Evolutionary conservation across 345 rosid genomes (phyloP).

Genomic region (Melaleuca quinquenervia): DNA sequence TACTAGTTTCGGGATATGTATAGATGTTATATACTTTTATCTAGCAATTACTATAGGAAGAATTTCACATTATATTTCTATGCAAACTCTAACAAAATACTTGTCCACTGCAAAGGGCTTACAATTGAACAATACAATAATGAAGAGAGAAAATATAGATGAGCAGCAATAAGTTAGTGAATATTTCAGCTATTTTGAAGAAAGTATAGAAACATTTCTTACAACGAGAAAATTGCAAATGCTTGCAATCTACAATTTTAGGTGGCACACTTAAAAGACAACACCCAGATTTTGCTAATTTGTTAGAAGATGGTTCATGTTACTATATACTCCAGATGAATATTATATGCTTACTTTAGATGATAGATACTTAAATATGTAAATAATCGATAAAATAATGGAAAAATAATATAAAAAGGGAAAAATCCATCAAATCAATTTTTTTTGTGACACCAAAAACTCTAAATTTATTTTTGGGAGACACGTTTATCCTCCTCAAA

Average conservation of each 20-base stretch:
- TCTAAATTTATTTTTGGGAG: too few relatives aligned
- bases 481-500: too few relatives aligned
- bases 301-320: background rate
- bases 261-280: background rate
- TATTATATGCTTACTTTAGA: background rate
- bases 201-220: background rate
- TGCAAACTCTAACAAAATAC: background rate
- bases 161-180: background rate
- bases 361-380: background rate
- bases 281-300: too few relatives aligned
- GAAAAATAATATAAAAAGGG: too few relatives aligned
- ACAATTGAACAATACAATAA: background rate
- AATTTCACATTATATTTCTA: background rate
- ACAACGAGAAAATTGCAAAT: background rate
- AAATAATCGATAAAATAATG: background rate
- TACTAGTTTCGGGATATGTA: background rate
- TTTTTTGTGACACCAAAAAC: too few relatives aligned
- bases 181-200: background rate
- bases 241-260: accelerated
- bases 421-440: too few relatives aligned
- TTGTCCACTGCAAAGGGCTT: background rate
- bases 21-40: background rate
- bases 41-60: background rate
- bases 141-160: background rate
- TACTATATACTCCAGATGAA: background rate